phyloP scores from a whole-genome alignment of 768 basidiomycete species.

The Tubosaeta sp. region DNA sequence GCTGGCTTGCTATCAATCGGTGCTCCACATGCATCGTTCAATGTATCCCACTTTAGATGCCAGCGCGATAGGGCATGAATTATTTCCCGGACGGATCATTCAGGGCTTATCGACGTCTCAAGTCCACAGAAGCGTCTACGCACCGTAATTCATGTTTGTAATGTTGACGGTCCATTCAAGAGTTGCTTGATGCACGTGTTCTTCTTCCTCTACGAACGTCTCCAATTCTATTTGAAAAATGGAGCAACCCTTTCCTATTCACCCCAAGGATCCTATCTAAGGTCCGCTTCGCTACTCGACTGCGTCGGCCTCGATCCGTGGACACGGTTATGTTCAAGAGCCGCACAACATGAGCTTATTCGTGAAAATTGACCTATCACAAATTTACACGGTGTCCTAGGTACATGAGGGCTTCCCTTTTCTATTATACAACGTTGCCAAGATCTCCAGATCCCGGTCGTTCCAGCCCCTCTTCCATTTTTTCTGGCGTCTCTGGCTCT shows the following conservation, averaged over 20 bases:
- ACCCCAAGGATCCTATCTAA: not conserved
- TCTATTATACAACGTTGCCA: not conserved
- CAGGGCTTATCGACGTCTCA: slow-evolving; percentile 4
- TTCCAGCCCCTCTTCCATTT: slow-evolving; percentile 1
- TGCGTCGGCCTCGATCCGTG: not conserved
- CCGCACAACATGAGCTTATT: not conserved
- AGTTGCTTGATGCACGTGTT: not conserved
- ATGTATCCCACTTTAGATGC: not conserved
- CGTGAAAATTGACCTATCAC: not conserved
- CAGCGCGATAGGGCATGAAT: not conserved
- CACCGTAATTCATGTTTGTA: not conserved
- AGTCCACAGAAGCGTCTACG: not conserved
- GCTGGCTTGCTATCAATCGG: not conserved
- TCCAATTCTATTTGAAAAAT: not conserved
- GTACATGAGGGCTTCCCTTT: not conserved
- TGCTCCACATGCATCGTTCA: not conserved
- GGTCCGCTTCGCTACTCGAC: not conserved
- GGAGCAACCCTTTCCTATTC: too few species aligned
- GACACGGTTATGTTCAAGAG: not conserved
- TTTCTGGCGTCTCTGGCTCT: slow-evolving; percentile 3
- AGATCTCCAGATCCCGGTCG: not conserved
- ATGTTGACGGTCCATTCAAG: not conserved
- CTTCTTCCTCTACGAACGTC: not conserved
- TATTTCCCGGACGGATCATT: slow-evolving; percentile 8
- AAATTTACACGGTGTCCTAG: not conserved